Conservation (phyloP, 257 asterid species). For the Jacaranda mimosifolia region DNA sequence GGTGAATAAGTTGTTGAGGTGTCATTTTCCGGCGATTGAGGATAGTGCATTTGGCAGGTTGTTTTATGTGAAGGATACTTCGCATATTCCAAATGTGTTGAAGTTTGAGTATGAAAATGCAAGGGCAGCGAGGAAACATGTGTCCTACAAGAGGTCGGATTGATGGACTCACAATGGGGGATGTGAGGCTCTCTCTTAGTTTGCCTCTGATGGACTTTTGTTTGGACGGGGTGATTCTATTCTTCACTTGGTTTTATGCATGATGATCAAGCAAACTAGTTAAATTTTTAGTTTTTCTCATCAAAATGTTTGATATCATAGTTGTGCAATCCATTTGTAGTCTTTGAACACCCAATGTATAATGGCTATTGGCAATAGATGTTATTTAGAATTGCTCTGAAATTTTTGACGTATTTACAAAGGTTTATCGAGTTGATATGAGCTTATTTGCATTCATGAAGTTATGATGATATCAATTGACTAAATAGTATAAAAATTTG, state of each 20-base stretch:
- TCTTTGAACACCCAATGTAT: background rate
- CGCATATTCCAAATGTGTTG: conserved; percentile 82
- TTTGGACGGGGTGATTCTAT: background rate
- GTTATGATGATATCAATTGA: background rate
- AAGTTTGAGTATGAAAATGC: conserved; percentile 88
- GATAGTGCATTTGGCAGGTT: conserved; percentile 69
- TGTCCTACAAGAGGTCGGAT: conserved; percentile 67
- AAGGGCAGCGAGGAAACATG: conserved; percentile 76
- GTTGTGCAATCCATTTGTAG: background rate
- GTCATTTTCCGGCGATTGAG: conserved; percentile 73
- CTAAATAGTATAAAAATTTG: too few relatives aligned
- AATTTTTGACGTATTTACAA: too few relatives aligned
- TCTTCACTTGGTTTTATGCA: background rate
- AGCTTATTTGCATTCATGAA: background rate
- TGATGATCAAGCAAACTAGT: background rate
- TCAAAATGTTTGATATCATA: background rate
- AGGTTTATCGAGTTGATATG: too few relatives aligned
- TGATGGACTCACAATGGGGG: conserved; percentile 42
- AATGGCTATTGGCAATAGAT: background rate
- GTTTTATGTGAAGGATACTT: conserved; percentile 80
- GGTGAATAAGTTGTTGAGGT: conserved; percentile 61
- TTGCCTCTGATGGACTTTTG: background rate
- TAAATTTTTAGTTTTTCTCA: background rate
- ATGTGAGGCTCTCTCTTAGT: too few relatives aligned
- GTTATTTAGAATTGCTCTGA: too few relatives aligned